Base-by-base conservation (phyloP, 2,329 filamentous ascomycete genomes). In the Pleurostoma richardsiae region DNA sequence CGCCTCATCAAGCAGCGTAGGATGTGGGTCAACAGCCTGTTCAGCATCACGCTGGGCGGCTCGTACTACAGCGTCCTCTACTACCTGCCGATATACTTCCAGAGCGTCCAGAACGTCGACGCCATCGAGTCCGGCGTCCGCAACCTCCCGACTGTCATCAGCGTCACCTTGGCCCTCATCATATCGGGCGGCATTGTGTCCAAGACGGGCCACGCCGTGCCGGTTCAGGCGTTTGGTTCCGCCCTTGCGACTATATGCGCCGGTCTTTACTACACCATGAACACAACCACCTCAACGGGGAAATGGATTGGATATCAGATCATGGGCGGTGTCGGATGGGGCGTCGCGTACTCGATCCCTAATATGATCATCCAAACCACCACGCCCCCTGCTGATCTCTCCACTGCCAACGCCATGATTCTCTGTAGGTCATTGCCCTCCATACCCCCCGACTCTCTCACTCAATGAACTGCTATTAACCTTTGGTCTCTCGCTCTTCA, bases 1-100 rank as follows among this genome's bases (percentile, higher is more conserved):
- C 61, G 64, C 4, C 65, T 74, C 38, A 58, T 73, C 47, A 59
- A 55, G 47, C 62, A 72, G 48, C 66, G 68, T 29, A 68, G 61
- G 46, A 63, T 73, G 39, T 46, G 56, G n/a, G 54, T 62, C 29
- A 63, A 61, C 6, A 58, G 63, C 41, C 63, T 54, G 42, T 54
- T 59, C 1, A 57, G 58, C 33, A 48, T 64, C 42, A 61, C 61
- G 39, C 53, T 66, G 33, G 68, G 65, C 7, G 30, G n/a, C 39
- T 30, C 43, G 19, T 42, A 43, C 39, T 42, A 39, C 45, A 3
- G 48, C 8, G 8, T 51, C 33, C n/a, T 29, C 43, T 55, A 53
- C 47, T 55, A 55, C 27, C 41, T 56, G 5, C 48, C 54, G 33
- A 46, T 54, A 29, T 45, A 30, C 69, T 75, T 74, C 54, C 73